Percentiles rank a stretch among this genome's conserved stretches.
These are phyloP conservation scores for Myrica gale DNA, from an alignment of 306 rosid genomes.

Conservation along the genomic window DNA sequence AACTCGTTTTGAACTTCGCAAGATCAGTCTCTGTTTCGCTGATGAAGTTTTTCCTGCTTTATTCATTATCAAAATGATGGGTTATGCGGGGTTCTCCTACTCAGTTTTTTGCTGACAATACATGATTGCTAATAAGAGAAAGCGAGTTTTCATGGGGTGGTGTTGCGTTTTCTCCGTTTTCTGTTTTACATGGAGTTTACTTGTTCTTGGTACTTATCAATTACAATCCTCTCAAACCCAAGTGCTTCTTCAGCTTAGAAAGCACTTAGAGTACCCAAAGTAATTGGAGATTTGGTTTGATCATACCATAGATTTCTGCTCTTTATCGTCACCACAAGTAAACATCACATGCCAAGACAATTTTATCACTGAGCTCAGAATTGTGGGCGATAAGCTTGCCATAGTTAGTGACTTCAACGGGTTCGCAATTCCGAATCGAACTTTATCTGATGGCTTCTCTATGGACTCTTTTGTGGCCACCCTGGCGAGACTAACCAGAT, in stretches of 20 bases:
- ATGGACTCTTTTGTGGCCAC: conserved; percentile 82
- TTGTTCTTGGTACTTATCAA: conserved; percentile 41
- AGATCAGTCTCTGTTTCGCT: conserved; percentile 2
- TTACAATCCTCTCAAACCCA: conserved; percentile 83
- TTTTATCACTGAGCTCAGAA: conserved; percentile 64
- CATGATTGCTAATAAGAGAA: conserved; percentile 21
- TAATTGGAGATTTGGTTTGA: conserved; percentile 74
- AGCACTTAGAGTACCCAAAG: conserved; percentile 79
- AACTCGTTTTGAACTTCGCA: conserved; percentile 6
- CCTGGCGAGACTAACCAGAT: conserved; percentile 59
- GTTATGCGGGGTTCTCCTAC: conserved; percentile 23
- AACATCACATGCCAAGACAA: conserved; percentile 65
- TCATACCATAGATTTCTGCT: conserved; percentile 62
- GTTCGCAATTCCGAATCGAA: conserved; percentile 53
- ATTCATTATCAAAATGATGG: conserved; percentile 24
- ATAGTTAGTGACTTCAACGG: conserved; percentile 56
- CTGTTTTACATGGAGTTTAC: conserved; percentile 45
- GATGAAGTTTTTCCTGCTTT: background rate
- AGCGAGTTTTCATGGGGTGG: conserved; percentile 50
- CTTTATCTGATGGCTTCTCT: conserved; percentile 68
- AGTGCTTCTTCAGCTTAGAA: conserved; percentile 81
- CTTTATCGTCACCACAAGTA: conserved; percentile 48
- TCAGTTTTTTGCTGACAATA: conserved; percentile 18
- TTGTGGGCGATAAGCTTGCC: conserved; percentile 49
- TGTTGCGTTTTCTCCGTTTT: conserved; percentile 39